Base-by-base conservation (phyloP, 305 asterid species). In the Fraxinus xanthoxyloides region DNA sequence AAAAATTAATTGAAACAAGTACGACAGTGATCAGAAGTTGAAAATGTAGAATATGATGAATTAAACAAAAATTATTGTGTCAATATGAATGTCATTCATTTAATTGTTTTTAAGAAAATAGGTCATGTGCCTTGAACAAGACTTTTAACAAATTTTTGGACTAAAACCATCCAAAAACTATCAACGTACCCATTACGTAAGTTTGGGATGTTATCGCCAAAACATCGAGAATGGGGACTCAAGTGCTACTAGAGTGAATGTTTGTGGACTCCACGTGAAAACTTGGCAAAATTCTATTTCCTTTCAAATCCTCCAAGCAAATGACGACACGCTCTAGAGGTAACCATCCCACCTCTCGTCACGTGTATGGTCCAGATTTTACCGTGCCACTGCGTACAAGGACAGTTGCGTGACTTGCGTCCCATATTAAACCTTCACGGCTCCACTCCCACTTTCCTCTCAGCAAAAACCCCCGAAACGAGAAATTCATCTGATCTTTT, bases 341-440 rank as follows among this genome's bases (percentile, higher is more conserved):
- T 48, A 84, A 80, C 85, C 34, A 61, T 26, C 83, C 65, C 79
- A 23, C 70, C 38, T 54, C 34, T 15, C 75, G 82, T 73, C 91
- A 91, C 96, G 94, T 91, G 94, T 84, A 79, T 89, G 91, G 87
- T 21, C 32, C 35, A 35, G 90, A 91, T 92, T 83, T 67, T 83
- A 5, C 81, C 79, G 63, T 19, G 76, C 74, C 79, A 48, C 78
- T 76, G 77, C 81, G 19, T 82, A 36, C 87, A 79, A 73, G 82
- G 88, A 85, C 90, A 84, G 90, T 87, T 80, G 72, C 79, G 73
- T 87, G 43, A 36, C 43, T 36, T 36, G 43, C 56, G 56, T 15
- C 87, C 65, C 77, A 36, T 21, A 54, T 51, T 51, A 81, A 67
- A 32, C 85, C 77, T 63, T 75, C 56, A 40, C 67, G 9, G 17